These are phyloP conservation scores for Wickerhamiella nectarea DNA, from an alignment of 805 yeast species.

Conservation along the genomic window DNA sequence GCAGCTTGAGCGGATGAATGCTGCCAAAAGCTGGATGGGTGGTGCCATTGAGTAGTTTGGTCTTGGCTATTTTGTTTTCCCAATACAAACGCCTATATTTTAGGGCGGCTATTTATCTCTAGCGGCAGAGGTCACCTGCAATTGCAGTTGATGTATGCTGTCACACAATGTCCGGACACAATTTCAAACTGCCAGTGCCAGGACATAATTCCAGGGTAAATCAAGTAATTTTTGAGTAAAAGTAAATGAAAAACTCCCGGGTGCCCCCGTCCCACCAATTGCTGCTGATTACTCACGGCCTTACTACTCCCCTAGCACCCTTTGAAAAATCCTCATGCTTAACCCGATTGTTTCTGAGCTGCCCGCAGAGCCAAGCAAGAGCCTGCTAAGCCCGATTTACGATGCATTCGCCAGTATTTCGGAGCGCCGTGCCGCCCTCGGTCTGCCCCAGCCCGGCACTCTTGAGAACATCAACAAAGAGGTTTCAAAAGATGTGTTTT, in stretches of 20 bases:
- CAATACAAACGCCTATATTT: no score
- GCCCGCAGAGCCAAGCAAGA: not conserved
- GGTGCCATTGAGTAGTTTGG: not conserved
- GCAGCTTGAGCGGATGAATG: conserved; percentile 13
- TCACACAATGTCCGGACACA: no score
- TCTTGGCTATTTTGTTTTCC: no score
- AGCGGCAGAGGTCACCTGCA: no score
- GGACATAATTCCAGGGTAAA: no score
- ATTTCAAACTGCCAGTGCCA: no score
- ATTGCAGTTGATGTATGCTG: no score
- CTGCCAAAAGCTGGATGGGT: conserved; percentile 13
- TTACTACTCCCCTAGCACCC: not conserved
- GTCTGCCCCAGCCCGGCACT: conserved; percentile 85
- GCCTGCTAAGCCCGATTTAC: not conserved
- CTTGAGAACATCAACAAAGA: conserved; percentile 88
- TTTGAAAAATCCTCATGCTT: not conserved
- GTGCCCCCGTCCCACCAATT: no score
- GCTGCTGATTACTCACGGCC: no score
- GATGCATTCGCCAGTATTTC: conserved; percentile 8
- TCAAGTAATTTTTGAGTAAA: no score
- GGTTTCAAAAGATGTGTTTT: conserved; percentile 84
- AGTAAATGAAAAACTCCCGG: no score
- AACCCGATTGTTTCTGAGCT: not conserved
- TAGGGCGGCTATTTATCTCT: no score
- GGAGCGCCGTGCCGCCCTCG: conserved; percentile 68